Evolutionary conservation across 139 green algal species (phyloP).

Genomic region (Chlamydomonas urium): DNA sequence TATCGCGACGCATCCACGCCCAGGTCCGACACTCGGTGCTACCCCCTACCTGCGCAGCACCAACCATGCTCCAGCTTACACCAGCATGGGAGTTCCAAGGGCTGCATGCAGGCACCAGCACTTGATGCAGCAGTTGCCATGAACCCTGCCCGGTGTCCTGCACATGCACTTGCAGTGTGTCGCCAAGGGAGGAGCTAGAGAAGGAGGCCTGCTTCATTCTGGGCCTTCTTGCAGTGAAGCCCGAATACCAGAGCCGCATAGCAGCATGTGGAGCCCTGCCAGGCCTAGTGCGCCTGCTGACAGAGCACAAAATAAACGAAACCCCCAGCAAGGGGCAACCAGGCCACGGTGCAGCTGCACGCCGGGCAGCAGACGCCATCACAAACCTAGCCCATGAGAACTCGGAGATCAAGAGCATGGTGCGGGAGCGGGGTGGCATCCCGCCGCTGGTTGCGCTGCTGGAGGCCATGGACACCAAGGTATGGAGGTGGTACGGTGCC

Average conservation of each 20-base stretch:
- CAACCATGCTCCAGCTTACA: not conserved
- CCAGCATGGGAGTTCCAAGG: not conserved
- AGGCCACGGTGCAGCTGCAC: constrained; percentile 42
- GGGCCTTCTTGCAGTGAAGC: constrained; percentile 85
- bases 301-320: constrained; percentile 37
- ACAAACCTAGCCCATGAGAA: constrained; percentile 98
- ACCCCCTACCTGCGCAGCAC: too few relatives aligned
- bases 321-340: constrained; percentile 32
- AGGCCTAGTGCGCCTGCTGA: constrained; percentile 69
- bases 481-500: constrained; percentile 73
- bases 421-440: constrained; percentile 85
- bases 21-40: too few relatives aligned
- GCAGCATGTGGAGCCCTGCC: constrained; percentile 59
- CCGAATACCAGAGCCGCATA: constrained; percentile 81
- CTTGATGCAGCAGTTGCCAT: not conserved
- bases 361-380: constrained; percentile 89
- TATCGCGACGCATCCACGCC: too few relatives aligned
- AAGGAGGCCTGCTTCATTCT: constrained; percentile 91
- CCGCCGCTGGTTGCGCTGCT: constrained; percentile 86
- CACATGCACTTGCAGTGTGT: not conserved
- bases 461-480: constrained; percentile 80
- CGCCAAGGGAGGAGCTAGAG: constrained; percentile 60
- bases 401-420: constrained; percentile 83
- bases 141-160: not conserved
- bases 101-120: not conserved